Evolutionary conservation across 129 eudicot genomes (phyloP), one percentile per base, ranked within the genome.

Genomic region (Centrapalus pauciflorus): DNA sequence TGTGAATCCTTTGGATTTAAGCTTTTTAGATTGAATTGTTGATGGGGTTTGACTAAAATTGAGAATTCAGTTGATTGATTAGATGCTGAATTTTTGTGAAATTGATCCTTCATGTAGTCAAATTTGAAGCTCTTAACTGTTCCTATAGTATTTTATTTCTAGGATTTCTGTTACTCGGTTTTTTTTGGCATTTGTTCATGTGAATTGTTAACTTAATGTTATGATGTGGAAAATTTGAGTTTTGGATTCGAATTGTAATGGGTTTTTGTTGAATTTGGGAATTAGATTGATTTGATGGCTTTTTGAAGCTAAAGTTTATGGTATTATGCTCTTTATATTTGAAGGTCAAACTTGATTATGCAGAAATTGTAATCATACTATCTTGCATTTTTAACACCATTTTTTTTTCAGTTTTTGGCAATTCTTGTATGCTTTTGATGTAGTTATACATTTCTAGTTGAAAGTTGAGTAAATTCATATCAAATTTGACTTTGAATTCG

Each of bases 21-120:
- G 71, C n/a, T n/a, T 27, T 19, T 35, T 38, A 19, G 37, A 54
- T 26, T 29, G 20, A 73, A 27, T 54, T 63, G 9, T 51, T 72
- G 33, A 38, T 73, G 1, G 46, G 21, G 24, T 61, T 49, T 34
- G 50, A 33, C 25, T 62, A 46, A 28, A 54, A 37, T 28, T 54
- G 28, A 13, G 66, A 58, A 64, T 52, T 64, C 30, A 29, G 57
- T 27, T 50, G 64, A 13, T 25, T 16, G 11, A 13, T 59, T 16
- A 35, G 76, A 46, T 57, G 12, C 67, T 38, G n/a, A 61, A 24
- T 37, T 16, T 5, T 7, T 27, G 1, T 25, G 25, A 11, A 40
- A 45, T 26, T 41, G 55, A 62, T 62, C n/a, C 8, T 14, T 43
- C 20, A 14, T n/a, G 51, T 14, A 3, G 50, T 43, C 3, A 4